Base-by-base conservation (phyloP, 1,284 basidiomycete species). In the Tremellales sp. region DNA sequence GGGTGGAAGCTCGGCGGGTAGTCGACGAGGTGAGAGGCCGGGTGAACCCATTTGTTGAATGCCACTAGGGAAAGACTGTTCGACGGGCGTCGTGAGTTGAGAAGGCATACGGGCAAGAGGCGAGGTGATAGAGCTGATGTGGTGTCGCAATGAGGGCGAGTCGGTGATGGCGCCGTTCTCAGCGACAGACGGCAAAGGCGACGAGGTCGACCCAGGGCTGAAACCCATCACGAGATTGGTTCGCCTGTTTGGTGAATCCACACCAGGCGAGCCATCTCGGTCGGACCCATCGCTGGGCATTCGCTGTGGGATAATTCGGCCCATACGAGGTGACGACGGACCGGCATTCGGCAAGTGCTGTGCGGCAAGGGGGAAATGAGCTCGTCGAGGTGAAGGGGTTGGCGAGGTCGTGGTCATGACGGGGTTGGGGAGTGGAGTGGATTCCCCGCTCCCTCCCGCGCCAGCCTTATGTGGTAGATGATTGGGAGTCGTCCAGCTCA, bases 51-150 rank as follows among this genome's bases (percentile, higher is more conserved):
- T n/a, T n/a, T 53, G 42, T 10, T 42, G 48, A 39, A 51, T 36
- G 15, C 33, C 33, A 15, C 6, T 4, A 36, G 33, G 40, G 22
- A 57, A 58, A 12, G 48, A 40, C 46, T 60, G 57, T 12, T 65
- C 61, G 4, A 63, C 52, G 6, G 61, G 61, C n/a, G 60, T 62
- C 3, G 55, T 50, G 13, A 63, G 37, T 26, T 56, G 56, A 4
- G 63, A 59, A 1, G 61, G 59, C 3, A 62, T 44, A 31, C 26
- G 55, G 22, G 33, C 56, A 40, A 43, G 48, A 37, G 21, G 48
- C 41, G 17, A 33, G 49, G 39, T 52, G n/a, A n/a, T 53, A 33
- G 8, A 10, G 29, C 10, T 33, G 10, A 33, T 33, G 29, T 8
- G 10, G 29, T 33, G 29, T 33, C 29, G 29, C 29, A 29, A 56